A percentile compares a stretch with the other conserved stretches of the same genome.
Evolutionary conservation across 2,329 filamentous ascomycete species (phyloP).

Genomic region (Myriangium duriaei): DNA sequence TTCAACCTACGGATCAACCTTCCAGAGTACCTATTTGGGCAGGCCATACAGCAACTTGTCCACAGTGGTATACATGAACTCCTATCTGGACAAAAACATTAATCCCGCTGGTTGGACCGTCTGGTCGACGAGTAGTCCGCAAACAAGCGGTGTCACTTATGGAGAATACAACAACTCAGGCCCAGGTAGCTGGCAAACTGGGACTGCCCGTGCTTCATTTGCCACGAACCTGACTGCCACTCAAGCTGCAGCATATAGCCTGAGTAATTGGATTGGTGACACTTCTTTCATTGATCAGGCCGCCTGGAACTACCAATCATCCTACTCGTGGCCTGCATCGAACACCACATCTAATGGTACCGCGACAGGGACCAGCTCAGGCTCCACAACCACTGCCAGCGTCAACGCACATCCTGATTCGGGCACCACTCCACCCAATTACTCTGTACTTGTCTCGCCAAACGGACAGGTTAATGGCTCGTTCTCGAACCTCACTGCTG

Average conservation of each 20-base stretch:
- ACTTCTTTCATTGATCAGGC: constrained; percentile 32
- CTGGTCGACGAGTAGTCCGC: constrained; percentile 38
- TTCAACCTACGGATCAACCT: constrained; percentile 28
- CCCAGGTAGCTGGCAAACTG: constrained; percentile 37
- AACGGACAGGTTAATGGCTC: constrained; percentile 20
- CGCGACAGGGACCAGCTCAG: constrained; percentile 7
- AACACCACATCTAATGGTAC: constrained; percentile 10
- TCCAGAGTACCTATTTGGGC: constrained; percentile 35
- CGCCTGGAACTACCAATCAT: constrained; percentile 28
- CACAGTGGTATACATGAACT: constrained; percentile 38
- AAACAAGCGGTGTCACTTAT: constrained; percentile 41
- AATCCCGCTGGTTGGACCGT: constrained; percentile 44
- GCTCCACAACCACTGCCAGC: constrained; percentile 20
- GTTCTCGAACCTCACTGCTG: constrained; percentile 25
- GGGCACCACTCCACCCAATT: constrained; percentile 29
- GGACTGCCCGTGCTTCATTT: constrained; percentile 37
- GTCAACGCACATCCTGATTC: constrained; percentile 28
- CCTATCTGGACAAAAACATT: constrained; percentile 40
- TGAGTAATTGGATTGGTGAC: constrained; percentile 28
- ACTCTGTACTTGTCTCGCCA: constrained; percentile 31
- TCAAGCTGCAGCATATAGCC: constrained; percentile 25
- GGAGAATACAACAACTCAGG: constrained; percentile 49
- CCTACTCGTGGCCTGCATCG: constrained; percentile 19
- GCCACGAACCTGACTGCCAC: constrained; percentile 26
- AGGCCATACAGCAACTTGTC: constrained; percentile 39